Conservation (phyloP, 805 yeast genomes). For the Ogataea sp. region DNA sequence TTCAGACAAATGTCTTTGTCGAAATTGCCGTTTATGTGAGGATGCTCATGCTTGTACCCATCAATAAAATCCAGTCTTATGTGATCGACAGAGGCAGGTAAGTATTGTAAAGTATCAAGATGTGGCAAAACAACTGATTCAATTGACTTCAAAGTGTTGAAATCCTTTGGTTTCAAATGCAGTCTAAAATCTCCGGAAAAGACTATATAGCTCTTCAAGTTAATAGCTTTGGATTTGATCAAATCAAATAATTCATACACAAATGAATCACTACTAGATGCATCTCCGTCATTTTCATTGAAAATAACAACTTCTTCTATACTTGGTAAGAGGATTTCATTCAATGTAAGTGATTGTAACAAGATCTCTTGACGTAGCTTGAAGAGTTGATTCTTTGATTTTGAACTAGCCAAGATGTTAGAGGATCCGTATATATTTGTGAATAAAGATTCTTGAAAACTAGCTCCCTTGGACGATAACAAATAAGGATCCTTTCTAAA, state of each 20-base stretch:
- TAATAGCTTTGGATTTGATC: slow-evolving; percentile 9
- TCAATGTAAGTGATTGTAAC: slow-evolving; percentile 26
- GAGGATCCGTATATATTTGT: slow-evolving; percentile 32
- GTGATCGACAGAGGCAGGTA: slow-evolving; percentile 9
- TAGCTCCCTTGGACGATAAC: slow-evolving; percentile 15
- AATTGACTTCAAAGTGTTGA: slow-evolving; percentile 5
- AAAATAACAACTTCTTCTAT: slow-evolving; percentile 29
- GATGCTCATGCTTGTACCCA: slow-evolving; percentile 2
- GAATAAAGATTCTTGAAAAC: slow-evolving; percentile 26
- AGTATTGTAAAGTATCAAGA: slow-evolving; percentile 9
- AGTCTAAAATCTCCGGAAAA: slow-evolving; percentile 8
- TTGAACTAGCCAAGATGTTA: slow-evolving; percentile 24
- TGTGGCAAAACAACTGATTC: slow-evolving; percentile 10
- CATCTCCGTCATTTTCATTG: slow-evolving; percentile 13
- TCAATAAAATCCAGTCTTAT: slow-evolving; percentile 10
- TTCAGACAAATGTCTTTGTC: slow-evolving; percentile 3
- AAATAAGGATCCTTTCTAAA: slow-evolving; percentile 25
- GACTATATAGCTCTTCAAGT: slow-evolving; percentile 6
- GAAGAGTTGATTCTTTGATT: slow-evolving; percentile 29
- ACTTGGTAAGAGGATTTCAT: slow-evolving; percentile 24
- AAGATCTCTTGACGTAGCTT: slow-evolving; percentile 33
- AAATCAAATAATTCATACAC: slow-evolving; percentile 14
- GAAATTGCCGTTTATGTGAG: not conserved
- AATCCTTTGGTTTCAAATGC: slow-evolving; percentile 2
- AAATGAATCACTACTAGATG: slow-evolving; percentile 4